A percentile compares a stretch with the other conserved stretches of the same genome.
Evolutionary conservation across 2,329 filamentous ascomycete genomes (phyloP).

Genomic region (Cladophialophora chaetospira): DNA sequence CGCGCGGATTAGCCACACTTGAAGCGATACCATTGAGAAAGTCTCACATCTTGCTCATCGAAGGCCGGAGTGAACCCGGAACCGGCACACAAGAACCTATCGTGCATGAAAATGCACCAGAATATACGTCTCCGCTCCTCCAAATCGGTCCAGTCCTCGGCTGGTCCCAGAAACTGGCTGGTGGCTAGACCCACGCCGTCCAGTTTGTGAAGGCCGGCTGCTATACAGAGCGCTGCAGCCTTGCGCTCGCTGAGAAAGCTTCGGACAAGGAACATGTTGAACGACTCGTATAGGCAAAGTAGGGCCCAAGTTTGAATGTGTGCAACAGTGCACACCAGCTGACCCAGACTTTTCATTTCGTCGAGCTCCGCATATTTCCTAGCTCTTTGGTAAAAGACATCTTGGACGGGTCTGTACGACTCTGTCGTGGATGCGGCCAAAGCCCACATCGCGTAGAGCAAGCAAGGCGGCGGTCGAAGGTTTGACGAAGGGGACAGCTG

Average conservation of each 20-base stretch:
- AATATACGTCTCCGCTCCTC: neutral
- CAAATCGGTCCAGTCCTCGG: neutral
- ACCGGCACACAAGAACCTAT: neutral
- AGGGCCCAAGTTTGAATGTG: neutral
- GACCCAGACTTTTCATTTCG: neutral
- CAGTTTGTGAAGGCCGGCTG: neutral
- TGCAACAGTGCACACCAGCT: neutral
- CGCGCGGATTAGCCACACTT: neutral
- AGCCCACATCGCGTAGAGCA: neutral
- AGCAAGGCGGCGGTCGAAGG: neutral
- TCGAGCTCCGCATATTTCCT: neutral
- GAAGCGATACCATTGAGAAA: neutral
- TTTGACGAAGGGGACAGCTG: neutral
- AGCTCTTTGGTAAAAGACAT: neutral
- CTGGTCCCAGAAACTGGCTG: neutral
- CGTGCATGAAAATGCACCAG: neutral
- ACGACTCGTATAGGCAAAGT: neutral
- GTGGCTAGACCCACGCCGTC: neutral
- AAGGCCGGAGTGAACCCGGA: neutral
- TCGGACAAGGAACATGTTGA: neutral
- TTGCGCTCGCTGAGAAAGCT: neutral
- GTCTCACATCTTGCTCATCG: neutral
- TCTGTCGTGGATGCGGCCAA: neutral
- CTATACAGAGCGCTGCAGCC: neutral
- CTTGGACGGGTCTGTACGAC: neutral